phyloP scores from a whole-genome alignment of 2,329 filamentous ascomycete species.

The Hypoxylon sp. region DNA sequence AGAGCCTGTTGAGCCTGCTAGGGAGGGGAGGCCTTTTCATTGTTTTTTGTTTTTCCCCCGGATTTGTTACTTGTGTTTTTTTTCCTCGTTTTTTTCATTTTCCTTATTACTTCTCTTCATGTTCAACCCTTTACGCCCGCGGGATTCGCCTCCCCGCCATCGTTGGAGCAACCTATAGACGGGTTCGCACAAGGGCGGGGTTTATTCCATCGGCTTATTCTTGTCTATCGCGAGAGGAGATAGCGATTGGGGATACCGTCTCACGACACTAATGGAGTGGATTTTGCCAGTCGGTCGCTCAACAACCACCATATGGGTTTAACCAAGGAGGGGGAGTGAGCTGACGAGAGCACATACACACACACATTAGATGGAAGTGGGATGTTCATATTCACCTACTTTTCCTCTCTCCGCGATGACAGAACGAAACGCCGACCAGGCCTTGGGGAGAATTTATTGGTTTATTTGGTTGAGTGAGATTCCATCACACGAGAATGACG shows the following conservation, averaged over 20 bases:
- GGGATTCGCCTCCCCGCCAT: conserved; percentile 21
- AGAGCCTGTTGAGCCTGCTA: conserved; percentile 33
- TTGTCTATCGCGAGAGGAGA: conserved; percentile 34
- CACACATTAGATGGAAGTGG: conserved; percentile 23
- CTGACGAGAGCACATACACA: conserved; percentile 37
- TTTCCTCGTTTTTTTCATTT: conserved; percentile 3
- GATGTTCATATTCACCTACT: conserved; percentile 21
- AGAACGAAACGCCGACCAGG: conserved; percentile 21
- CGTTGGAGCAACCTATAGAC: conserved; percentile 19
- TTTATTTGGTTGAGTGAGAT: conserved; percentile 24
- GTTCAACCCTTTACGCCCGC: conserved; percentile 11
- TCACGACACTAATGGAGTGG: conserved; percentile 43
- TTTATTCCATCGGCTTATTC: conserved; percentile 24
- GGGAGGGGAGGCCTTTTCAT: conserved; percentile 30
- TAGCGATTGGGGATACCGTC: conserved; percentile 43
- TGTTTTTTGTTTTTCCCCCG: conserved; percentile 8
- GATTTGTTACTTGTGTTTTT: conserved; percentile 27
- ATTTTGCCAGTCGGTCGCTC: conserved; percentile 24
- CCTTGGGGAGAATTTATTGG: conserved; percentile 14
- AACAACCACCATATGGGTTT: no score
- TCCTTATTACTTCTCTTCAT: conserved; percentile 20
- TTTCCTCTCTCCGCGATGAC: no score
- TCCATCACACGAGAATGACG: conserved; percentile 41
- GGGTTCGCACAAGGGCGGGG: conserved; percentile 28
- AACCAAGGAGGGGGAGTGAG: conserved; percentile 27